Evolutionary conservation across 257 asterid genomes (phyloP).

Genomic region (Penstemon davidsonii): DNA sequence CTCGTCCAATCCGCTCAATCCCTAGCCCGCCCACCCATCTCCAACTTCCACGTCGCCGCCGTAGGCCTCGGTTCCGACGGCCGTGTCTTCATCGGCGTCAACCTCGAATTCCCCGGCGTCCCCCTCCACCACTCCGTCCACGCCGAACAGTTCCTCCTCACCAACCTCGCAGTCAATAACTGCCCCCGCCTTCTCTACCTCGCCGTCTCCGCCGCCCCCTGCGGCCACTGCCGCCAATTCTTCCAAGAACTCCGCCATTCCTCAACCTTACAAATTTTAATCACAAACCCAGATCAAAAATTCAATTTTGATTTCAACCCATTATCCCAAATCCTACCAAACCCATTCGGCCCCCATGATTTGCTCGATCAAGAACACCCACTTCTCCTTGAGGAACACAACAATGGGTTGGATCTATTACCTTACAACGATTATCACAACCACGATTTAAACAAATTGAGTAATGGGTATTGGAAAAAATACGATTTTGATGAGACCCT

Average conservation of each 20-base stretch:
- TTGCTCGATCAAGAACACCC: constrained; percentile 64
- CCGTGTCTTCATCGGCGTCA: constrained; percentile 77
- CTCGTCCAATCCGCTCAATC: constrained; percentile 64
- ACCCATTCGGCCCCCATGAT: constrained; percentile 85
- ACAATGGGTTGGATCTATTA: constrained; percentile 43
- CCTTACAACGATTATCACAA: neutral
- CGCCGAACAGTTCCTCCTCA: constrained; percentile 88
- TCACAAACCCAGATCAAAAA: constrained; percentile 28
- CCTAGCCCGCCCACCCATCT: constrained; percentile 83
- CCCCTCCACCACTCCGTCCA: constrained; percentile 86
- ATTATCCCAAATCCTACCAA: constrained; percentile 49
- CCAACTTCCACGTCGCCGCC: constrained; percentile 76
- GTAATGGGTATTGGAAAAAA: constrained; percentile 39
- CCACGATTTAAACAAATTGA: constrained; percentile 6
- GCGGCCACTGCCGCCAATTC: constrained; percentile 98
- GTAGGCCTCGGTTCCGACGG: constrained; percentile 91
- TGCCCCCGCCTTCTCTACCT: constrained; percentile 56
- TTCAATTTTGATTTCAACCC: constrained; percentile 41
- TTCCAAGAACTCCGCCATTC: constrained; percentile 76
- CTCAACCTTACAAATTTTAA: constrained; percentile 48
- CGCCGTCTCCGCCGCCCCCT: constrained; percentile 93
- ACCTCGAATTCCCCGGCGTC: constrained; percentile 75
- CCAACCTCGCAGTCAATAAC: constrained; percentile 54
- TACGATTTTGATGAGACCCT: constrained; percentile 23
- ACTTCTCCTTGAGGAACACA: constrained; percentile 59